Evolutionary conservation across 352 stramenopile species (phyloP), one percentile per base, ranked within the genome.

Genomic region (Thalassiosira mediterranea): DNA sequence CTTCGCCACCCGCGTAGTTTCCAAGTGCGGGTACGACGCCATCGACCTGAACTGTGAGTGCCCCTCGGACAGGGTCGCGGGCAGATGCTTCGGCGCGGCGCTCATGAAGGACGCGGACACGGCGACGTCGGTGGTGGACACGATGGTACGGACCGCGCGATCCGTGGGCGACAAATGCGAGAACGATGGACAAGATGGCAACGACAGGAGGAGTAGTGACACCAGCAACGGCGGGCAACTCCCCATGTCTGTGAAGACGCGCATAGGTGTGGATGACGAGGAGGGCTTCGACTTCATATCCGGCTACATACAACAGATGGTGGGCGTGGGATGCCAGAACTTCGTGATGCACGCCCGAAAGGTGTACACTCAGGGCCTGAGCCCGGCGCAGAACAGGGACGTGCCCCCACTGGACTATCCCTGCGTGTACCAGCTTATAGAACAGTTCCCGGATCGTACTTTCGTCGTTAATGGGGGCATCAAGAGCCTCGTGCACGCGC

Each of bases 381-480:
- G 51, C 54, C 62, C 83, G 29, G 60, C 61, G 17, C 78, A 89
- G 54, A 92, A 92, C 76, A 66, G 86, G 37, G 78, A 59, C 52
- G 60, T 90, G 1, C 86, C 86, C 48, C 86, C 86, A 13, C 68
- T 92, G 52, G 81, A 90, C 63, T 92, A 88, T 58, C 83, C 76
- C 1, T 46, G 53, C 34, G 83, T 86, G 8, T 92, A 90, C 58
- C 21, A 60, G 17, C 54, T 92, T 4, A 88, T 87, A 46, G 23
- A 79, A 44, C 28, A 60, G 25, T 92, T 90, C 77, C 83, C 86
- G 25, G 37, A 90, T 32, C 89, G 83, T 66, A 66, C 88, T 21
- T 92, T 92, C 71, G 70, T 72, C 31, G 64, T 92, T 32, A 92
- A 92, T 79, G 86, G 83, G 42, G 86, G 86, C 10, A 88, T 92